Base-by-base conservation (phyloP, 2,329 filamentous ascomycete genomes). In the Colletotrichum sp. region DNA sequence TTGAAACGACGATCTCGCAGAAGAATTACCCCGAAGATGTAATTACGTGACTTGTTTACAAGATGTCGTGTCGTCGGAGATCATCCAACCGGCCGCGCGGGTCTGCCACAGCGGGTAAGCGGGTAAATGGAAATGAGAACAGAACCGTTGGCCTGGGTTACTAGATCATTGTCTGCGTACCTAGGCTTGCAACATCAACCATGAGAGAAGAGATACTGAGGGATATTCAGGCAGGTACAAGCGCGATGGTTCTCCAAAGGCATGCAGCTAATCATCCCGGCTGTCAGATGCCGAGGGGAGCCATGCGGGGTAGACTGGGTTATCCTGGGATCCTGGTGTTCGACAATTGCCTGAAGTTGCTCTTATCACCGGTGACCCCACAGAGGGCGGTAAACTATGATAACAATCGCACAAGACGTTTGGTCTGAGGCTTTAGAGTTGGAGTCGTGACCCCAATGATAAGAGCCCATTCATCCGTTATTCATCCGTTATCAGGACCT, bases 401-500 rank as follows among this genome's bases (percentile, higher is more conserved):
- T 70, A 70, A 70, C 52, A 28, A 34, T 26, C 13, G 34, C 36
- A n/a, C 26, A n/a, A n/a, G 15, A 18, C n/a, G 18, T 30, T 59
- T 52, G 24, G n/a, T 62, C 22, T 32, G 57, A 63, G 4, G 68
- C 15, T 32, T 36, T 16, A 64, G 36, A 60, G 32, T 73, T 75
- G 73, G 73, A 69, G 73, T 64, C 18, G 4, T 34, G 12, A 64
- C 73, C 55, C 73, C 73, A 75, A 75, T 26, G 73, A 75, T 75
- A 68, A 73, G 63, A 66, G 16, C 9, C 8, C 9, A 36, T 26
- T 36, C 48, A 22, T 34, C 24, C 24, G 36, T 18, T 22, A 68
- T 39, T 36, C 48, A 22, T 34, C 24, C 24, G 36, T 13, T 48
- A 60, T 39, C 65, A 12, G 18, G 8, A 30, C 26, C 8, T 26